Percentiles rank a stretch among this genome's conserved stretches.
These are phyloP conservation scores for Aspergillus hiratsukae DNA, from an alignment of 2,329 filamentous ascomycete species.

Conservation along the genomic window DNA sequence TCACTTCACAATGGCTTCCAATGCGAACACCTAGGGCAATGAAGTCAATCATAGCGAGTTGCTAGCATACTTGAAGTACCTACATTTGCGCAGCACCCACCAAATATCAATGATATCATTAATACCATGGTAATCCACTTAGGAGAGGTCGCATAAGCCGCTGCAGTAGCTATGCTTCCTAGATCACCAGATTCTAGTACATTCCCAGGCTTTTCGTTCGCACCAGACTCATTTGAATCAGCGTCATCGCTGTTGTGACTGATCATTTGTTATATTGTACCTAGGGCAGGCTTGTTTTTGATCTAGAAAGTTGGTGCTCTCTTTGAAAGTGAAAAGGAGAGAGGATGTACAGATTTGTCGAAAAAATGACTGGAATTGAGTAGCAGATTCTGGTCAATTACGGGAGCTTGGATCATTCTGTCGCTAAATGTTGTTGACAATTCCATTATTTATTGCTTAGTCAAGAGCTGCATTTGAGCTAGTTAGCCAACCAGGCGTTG, in stretches of 20 bases:
- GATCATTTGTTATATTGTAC: background rate
- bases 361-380: background rate
- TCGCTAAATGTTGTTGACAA: background rate
- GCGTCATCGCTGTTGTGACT: constrained; percentile 1
- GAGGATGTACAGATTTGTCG: background rate
- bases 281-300: background rate
- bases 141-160: constrained; percentile 42
- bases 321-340: background rate
- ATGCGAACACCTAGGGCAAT: constrained; percentile 71
- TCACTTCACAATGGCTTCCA: constrained; percentile 93
- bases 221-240: background rate
- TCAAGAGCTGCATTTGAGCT: background rate
- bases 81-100: constrained; percentile 92
- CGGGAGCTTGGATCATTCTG: background rate
- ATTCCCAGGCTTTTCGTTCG: constrained; percentile 1
- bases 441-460: background rate
- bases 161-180: constrained; percentile 22
- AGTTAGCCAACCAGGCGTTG: background rate
- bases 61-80: constrained; percentile 27
- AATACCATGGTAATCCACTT: constrained; percentile 59
- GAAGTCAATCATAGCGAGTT: constrained; percentile 19
- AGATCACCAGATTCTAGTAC: background rate
- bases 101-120: constrained; percentile 85
- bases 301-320: background rate
- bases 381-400: background rate